Evolutionary conservation across 352 stramenopile genomes (phyloP).

Genomic region (Peronospora farinosa): DNA sequence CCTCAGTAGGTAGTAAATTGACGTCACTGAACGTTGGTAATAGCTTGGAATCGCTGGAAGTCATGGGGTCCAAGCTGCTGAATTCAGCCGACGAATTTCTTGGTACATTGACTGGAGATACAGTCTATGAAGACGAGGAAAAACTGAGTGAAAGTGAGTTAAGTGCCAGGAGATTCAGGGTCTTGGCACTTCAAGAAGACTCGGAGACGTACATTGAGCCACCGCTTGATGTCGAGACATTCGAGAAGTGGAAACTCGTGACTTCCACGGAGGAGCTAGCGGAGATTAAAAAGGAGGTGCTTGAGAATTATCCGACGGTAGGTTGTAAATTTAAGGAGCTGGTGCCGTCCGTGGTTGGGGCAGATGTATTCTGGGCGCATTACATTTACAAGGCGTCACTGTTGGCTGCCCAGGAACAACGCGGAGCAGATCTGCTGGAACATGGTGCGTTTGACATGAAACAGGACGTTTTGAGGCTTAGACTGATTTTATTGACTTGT

Average conservation of each 20-base stretch:
- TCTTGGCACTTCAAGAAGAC: constrained; percentile 60
- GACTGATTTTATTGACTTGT: constrained; percentile 5
- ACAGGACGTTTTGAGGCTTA: not conserved
- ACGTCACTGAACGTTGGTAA: constrained; percentile 25
- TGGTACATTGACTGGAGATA: constrained; percentile 36
- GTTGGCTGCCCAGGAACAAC: constrained; percentile 59
- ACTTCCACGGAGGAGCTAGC: constrained; percentile 32
- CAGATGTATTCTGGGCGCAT: constrained; percentile 55
- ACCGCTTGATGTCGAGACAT: constrained; percentile 52
- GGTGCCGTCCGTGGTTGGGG: constrained; percentile 43
- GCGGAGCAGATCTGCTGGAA: constrained; percentile 52
- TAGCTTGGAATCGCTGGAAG: constrained; percentile 41
- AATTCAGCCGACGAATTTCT: constrained; percentile 63
- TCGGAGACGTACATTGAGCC: constrained; percentile 55
- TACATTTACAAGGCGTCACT: constrained; percentile 76
- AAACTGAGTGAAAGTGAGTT: constrained; percentile 33
- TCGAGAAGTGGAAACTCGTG: constrained; percentile 49
- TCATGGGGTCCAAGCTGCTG: constrained; percentile 62
- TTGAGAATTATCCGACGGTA: constrained; percentile 60
- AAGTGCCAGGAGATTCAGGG: constrained; percentile 46
- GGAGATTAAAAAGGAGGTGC: constrained; percentile 44
- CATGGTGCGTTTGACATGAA: constrained; percentile 32
- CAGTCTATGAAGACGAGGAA: constrained; percentile 24
- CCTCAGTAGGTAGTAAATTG: constrained; percentile 32
- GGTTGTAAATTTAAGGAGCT: constrained; percentile 49